These are phyloP conservation scores for Steccherinum ochraceum DNA, from an alignment of 768 basidiomycete species.

Conservation along the genomic window DNA sequence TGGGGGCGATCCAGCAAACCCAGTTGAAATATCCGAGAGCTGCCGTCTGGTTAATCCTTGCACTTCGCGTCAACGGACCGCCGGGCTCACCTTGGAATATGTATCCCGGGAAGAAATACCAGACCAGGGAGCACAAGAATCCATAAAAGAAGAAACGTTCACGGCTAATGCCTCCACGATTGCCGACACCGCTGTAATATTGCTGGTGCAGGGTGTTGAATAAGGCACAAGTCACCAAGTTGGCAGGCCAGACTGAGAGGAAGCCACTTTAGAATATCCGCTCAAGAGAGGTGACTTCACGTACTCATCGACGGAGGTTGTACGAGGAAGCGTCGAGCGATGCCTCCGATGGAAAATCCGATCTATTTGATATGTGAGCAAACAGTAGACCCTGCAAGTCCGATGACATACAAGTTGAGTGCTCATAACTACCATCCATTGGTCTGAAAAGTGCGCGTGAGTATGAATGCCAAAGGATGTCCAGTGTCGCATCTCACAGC, in stretches of 20 bases:
- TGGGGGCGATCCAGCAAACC: constrained; percentile 64
- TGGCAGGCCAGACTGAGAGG: constrained; percentile 31
- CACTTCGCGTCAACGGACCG: no score
- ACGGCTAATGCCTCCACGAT: constrained; percentile 41
- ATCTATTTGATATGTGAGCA: constrained; percentile 31
- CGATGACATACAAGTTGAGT: constrained; percentile 61
- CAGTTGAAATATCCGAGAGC: constrained; percentile 34
- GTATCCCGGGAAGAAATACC: constrained; percentile 69
- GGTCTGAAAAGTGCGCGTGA: no score
- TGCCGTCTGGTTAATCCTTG: no score
- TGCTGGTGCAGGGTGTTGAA: constrained; percentile 37
- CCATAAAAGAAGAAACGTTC: constrained; percentile 45
- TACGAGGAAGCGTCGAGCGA: constrained; percentile 39
- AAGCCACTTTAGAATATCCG: neutral
- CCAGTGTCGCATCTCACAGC: constrained; percentile 27
- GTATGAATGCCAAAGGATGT: constrained; percentile 13
- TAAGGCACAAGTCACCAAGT: constrained; percentile 36
- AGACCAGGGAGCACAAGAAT: constrained; percentile 29
- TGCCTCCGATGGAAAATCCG: constrained; percentile 37
- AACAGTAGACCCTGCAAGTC: neutral
- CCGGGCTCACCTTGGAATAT: constrained; percentile 48
- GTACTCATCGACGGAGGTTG: constrained; percentile 35
- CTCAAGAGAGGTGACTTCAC: constrained; percentile 4
- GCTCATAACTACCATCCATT: constrained; percentile 77
- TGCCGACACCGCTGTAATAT: constrained; percentile 36